Evolutionary conservation across 306 rosid species (phyloP), one percentile per base, ranked within the genome.

Genomic region (Psophocarpus tetragonolobus): DNA sequence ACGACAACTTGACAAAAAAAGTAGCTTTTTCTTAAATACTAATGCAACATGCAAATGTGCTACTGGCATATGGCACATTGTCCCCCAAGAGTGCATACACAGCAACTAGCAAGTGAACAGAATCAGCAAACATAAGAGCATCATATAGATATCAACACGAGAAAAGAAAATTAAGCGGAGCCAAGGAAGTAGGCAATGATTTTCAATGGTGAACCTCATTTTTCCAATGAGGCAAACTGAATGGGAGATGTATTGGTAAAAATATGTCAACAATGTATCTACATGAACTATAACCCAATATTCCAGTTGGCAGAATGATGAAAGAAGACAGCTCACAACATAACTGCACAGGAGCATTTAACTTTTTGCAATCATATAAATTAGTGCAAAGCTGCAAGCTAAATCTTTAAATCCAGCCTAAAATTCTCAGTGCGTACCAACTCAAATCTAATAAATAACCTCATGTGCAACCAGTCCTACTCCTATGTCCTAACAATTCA

Each of bases 291-390:
- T 9, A 73, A 9, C 39, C 39, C 17, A 12, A 56, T 9, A 73
- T 4, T 57, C 39, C 17, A 12, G 35, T 50, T 50, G 35, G 54
- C 74, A 53, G 15, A 48, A 45, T 3, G 54, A 61, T 29, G 29
- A 50, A 36, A 77, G 57, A 77, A 66, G 67, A 51, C 56, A 65
- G 80, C 53, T 38, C n/a, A n/a, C n/a, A n/a, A n/a, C n/a, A n/a
- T 18, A 41, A 45, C 24, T 14, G 38, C 38, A 24, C 56, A 68
- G 15, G 8, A 68, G 21, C 57, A 30, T 42, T 6, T 42, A 24
- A 44, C 14, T 68, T 39, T 64, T 50, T 4, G 21, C 35, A 75
- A 48, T 12, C 73, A 63, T 32, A 44, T 8, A 41, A 17, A 24
- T 48, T 17, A 21, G 15, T 15, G 32, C 32, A 23, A 56, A 7